Evolutionary conservation across 352 stramenopile species (phyloP), one percentile per base, ranked within the genome.

Genomic region (Globisporangium camurandrum): DNA sequence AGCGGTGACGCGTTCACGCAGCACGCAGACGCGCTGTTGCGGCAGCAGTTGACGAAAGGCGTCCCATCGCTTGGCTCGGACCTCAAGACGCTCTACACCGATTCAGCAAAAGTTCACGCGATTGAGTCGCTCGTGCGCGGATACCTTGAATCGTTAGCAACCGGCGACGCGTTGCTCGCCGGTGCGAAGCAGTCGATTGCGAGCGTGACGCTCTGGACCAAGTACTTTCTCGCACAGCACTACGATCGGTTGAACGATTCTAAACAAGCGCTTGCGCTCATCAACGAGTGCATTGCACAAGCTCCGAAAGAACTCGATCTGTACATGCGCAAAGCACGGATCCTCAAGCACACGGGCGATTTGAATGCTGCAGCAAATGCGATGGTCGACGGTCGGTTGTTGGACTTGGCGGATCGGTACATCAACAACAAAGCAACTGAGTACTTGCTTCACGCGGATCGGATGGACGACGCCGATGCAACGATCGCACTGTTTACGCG

Each of bases 361-460:
- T 72, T 98, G 16, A 75, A 75, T 34, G 70, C 74, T 28, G 96
- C 96, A 11, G 95, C 95, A 0, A 86, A 97, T 54, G 69, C 84
- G 19, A 84, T 99, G 54, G 92, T 98, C 51, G 47, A 86, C 37
- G 95, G 82, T 6, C 82, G 96, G 23, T 80, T 97, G 68, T 63
- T 99, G 16, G 96, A 99, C 66, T 65, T 98, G 47, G 88, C 94
- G 24, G 96, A 99, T 71, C 80, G 96, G 31, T 99, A 98, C 71
- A 98, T 99, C 62, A 99, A 99, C 65, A 99, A 98, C 73, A 98
- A 98, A 71, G 84, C 93, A 12, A 98, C 95, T 2, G 97, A 99
- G 71, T 98, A 98, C 61, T 68, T 98, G 50, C 69, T 99, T 16
- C 86, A 96, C 36, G 90, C 92, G 0, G 90, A 96, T 54, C 84